Conservation (phyloP, 257 asterid genomes). For the Primulina huaijiensis region DNA sequence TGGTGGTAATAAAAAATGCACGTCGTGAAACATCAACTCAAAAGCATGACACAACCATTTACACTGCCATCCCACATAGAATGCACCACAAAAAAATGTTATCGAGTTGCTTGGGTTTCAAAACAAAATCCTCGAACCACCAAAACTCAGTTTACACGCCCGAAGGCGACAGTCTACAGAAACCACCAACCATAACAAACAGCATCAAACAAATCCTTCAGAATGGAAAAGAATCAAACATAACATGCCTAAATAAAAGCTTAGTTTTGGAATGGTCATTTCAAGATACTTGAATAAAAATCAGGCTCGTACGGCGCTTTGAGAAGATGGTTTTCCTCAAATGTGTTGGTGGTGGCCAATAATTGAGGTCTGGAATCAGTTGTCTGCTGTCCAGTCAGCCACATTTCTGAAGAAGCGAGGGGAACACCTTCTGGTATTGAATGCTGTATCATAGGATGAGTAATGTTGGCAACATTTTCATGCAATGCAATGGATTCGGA, state of each 20-base stretch:
- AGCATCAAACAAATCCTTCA: not conserved
- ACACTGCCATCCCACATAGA: no score
- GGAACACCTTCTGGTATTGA: slow-evolving; percentile 50
- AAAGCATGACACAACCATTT: no score
- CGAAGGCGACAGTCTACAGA: not conserved
- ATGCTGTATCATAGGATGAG: slow-evolving; percentile 33
- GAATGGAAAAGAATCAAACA: not conserved
- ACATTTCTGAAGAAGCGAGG: slow-evolving; percentile 48
- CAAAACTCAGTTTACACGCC: not conserved
- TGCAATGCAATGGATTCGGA: slow-evolving; percentile 41
- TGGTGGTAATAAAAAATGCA: no score
- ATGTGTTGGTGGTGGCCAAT: slow-evolving; percentile 31
- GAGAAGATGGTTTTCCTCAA: slow-evolving; percentile 43
- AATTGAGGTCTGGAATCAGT: slow-evolving; percentile 29
- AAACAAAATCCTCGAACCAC: not conserved
- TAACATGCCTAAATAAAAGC: not conserved
- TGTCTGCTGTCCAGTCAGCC: slow-evolving; percentile 46
- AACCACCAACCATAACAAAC: not conserved
- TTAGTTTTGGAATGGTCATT: slow-evolving; percentile 24
- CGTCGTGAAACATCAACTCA: no score
- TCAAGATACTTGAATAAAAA: slow-evolving; percentile 40
- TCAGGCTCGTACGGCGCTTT: slow-evolving; percentile 44
- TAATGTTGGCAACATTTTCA: slow-evolving; percentile 28
- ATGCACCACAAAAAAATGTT: no score
- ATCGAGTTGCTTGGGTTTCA: no score